A percentile compares a stretch with the other conserved stretches of the same genome.
Conservation (phyloP, 305 asterid species). For the Fraxinus albicans region DNA sequence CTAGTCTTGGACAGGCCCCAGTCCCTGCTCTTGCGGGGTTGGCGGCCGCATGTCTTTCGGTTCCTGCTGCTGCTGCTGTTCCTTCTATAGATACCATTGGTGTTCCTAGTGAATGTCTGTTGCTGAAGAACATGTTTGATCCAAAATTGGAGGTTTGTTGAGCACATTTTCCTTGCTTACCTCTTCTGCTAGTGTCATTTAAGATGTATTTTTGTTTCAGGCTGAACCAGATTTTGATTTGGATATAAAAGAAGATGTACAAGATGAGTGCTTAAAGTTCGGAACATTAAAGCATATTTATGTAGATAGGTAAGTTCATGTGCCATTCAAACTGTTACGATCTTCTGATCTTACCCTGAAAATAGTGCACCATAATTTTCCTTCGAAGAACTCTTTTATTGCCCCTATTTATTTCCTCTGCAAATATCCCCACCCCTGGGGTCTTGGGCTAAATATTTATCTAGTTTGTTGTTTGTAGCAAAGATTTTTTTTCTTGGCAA, state of each 20-base stretch:
- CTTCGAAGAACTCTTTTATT: neutral
- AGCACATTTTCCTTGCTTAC: neutral
- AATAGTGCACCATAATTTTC: neutral
- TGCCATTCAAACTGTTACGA: neutral
- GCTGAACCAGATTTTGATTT: slow-evolving; percentile 63
- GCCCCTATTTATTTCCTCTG: neutral
- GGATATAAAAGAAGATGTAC: slow-evolving; percentile 75
- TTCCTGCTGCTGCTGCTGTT: slow-evolving; percentile 40
- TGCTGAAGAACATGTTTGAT: slow-evolving; percentile 81
- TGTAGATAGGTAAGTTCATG: slow-evolving; percentile 59
- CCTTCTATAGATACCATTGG: slow-evolving; percentile 48
- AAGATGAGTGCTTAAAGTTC: slow-evolving; percentile 57
- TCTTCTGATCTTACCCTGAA: neutral
- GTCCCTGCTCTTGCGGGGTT: slow-evolving; percentile 8
- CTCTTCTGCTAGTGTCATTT: slow-evolving; percentile 8
- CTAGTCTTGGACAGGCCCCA: slow-evolving; percentile 14
- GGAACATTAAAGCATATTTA: slow-evolving; percentile 65
- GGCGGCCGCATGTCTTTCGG: slow-evolving; percentile 25
- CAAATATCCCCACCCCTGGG: neutral
- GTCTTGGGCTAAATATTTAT: neutral
- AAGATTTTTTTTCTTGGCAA: neutral
- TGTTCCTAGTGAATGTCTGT: slow-evolving; percentile 69
- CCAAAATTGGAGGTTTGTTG: slow-evolving; percentile 55
- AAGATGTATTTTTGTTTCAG: slow-evolving; percentile 37
- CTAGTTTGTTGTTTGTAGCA: neutral